phyloP scores from a whole-genome alignment of 2,329 filamentous ascomycete species.

The Ceratocystis huliohia region DNA sequence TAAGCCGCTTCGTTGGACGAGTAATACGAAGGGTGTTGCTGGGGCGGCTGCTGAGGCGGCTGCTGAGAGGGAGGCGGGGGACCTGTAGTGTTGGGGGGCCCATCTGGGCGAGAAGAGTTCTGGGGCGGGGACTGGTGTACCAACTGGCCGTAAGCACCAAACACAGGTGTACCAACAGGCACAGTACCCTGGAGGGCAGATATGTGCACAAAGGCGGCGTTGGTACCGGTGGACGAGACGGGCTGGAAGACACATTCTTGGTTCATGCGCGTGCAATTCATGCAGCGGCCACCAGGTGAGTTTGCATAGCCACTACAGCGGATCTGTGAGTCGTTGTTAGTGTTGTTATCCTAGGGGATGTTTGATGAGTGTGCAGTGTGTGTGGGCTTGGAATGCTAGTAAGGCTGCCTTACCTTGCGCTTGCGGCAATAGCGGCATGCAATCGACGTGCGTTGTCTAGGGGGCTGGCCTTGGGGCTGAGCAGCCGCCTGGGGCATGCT shows the following conservation, averaged over 20 bases:
- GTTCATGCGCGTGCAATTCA: slow-evolving; percentile 49
- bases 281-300: slow-evolving; percentile 45
- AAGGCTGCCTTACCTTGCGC: slow-evolving; percentile 37
- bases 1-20: slow-evolving; percentile 1
- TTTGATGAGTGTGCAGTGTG: neutral
- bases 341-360: neutral
- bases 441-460: slow-evolving; percentile 46
- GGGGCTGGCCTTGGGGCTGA: slow-evolving; percentile 27
- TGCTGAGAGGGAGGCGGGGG: neutral
- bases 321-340: slow-evolving; percentile 33
- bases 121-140: slow-evolving; percentile 22
- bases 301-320: slow-evolving; percentile 49
- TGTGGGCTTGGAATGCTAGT: neutral
- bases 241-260: slow-evolving; percentile 51
- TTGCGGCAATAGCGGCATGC: slow-evolving; percentile 50
- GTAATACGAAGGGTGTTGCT: neutral
- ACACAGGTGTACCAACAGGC: slow-evolving; percentile 43
- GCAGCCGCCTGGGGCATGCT: neutral
- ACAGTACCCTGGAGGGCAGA: slow-evolving; percentile 46
- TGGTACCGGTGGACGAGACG: slow-evolving; percentile 39
- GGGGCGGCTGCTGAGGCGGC: neutral
- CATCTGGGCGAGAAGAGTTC: neutral
- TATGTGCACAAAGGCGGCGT: slow-evolving; percentile 47
- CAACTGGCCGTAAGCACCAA: slow-evolving; percentile 28
- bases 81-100: neutral